Base-by-base conservation (phyloP, 2,329 filamentous ascomycete genomes). In the Microcyclospora pomicola region DNA sequence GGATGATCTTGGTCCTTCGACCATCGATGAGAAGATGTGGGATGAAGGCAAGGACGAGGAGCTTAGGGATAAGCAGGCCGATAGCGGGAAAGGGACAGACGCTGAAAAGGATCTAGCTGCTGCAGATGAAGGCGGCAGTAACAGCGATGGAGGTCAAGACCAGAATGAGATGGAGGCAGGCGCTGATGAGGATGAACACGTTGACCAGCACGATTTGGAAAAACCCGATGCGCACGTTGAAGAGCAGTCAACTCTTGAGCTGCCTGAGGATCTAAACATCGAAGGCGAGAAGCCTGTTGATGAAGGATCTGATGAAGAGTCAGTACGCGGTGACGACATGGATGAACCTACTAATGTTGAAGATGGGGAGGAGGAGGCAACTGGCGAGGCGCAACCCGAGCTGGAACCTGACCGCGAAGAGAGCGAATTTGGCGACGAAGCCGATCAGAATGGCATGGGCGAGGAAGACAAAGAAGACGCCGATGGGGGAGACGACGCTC, bases 21-120 rank as follows among this genome's bases (percentile, higher is more conserved):
- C 88, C 14, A 82, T 96, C 1, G 92, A 98, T 56, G 92, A 98
- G 64, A 98, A 96, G 68, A 86, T 96, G 73, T 98, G 91, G 91
- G 87, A 98, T 60, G 87, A 86, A 30, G 77, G 65, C 29, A 79
- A 84, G 32, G 71, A 80, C 34, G 72, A 87, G 33, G 77, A 87
- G 34, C 77, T 88, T 34, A 91, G 91, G 49, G 82, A 95, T 33
- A 81, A 84, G 52, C 69, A 84, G 53, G 79, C 76, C 5, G 77
- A 86, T 38, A 71, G 65, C 9, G 59, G 58, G 31, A 54, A 64
- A 32, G 65, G 61, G 49, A 73, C 62, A 47, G 67, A 49, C 61
- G 70, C 61, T 15, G 54, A 66, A 24, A 59, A 68, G 15, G 62
- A 68, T 37, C 55, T 65, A 36, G 60, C 62, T 31, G 64, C 64